Conservation (phyloP, 129 eudicot species). For the Erigeron canadensis region DNA sequence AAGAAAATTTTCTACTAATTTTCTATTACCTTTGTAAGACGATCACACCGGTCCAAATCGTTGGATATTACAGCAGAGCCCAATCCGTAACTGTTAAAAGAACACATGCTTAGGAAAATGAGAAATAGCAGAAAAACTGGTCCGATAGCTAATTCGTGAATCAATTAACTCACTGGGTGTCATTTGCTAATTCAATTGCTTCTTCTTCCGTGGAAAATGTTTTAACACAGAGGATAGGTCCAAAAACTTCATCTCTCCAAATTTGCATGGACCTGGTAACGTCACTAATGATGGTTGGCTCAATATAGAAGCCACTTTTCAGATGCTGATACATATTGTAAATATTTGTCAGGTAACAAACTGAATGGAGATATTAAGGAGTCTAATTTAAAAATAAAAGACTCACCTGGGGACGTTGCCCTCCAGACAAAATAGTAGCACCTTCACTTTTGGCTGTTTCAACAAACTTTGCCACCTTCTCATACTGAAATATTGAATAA, state of each 20-base stretch:
- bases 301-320: slow-evolving; percentile 66
- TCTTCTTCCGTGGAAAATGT: slow-evolving; percentile 86
- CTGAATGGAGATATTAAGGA: neutral
- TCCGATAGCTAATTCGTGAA: neutral
- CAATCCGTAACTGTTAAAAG: slow-evolving; percentile 67
- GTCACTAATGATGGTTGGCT: slow-evolving; percentile 82
- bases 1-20: neutral
- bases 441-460: slow-evolving; percentile 94
- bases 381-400: neutral
- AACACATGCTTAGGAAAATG: neutral
- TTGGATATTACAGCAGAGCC: slow-evolving; percentile 89
- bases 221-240: slow-evolving; percentile 94
- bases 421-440: slow-evolving; percentile 83
- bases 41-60: slow-evolving; percentile 90
- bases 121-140: neutral
- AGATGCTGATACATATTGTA: slow-evolving; percentile 48
- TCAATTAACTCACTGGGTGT: slow-evolving; percentile 63
- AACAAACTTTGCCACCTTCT: slow-evolving; percentile 75
- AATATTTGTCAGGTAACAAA: neutral
- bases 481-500: slow-evolving; percentile 53
- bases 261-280: slow-evolving; percentile 94
- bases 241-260: slow-evolving; percentile 97
- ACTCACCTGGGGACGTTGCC: slow-evolving; percentile 72
- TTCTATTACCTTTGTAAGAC: slow-evolving; percentile 66
- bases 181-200: slow-evolving; percentile 95